Evolutionary conservation across 2,329 filamentous ascomycete species (phyloP), one percentile per base, ranked within the genome.

Genomic region (Fusarium bulbicola): DNA sequence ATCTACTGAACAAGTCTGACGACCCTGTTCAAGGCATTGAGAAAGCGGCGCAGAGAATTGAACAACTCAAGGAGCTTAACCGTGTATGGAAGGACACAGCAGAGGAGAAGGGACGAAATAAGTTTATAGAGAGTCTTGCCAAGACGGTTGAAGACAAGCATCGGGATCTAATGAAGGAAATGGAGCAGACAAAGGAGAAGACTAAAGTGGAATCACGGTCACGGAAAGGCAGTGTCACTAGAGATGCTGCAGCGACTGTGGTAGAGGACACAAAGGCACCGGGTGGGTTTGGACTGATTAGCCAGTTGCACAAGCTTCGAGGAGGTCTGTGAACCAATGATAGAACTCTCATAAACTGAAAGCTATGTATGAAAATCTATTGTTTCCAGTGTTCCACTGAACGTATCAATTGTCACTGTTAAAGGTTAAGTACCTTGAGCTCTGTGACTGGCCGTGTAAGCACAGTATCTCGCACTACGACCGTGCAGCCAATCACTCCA

Each of bases 11-110:
- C 79, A 80, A 80, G 47, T 76, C 86, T 12, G 83, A 86, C 2
- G 90, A 92, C 49, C 87, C 90, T 1, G 85, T 91, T 18, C 86
- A 87, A 49, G 93, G 93, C 21, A 86, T 96, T 14, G 91, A 93
- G 72, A 91, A 91, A 64, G 96, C 96, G 0, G 89, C 89, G 18
- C 87, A 87, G 62, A 86, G 93, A 49, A 91, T 98, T 20, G 92
- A 94, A 78, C 90, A 93, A 79, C 86, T 98, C 63, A 92, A 94
- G 78, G 88, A 91, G 70, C 83, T 98, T 72, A 90, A 91, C 8
- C 84, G 84, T n/a, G 91, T 99, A 28, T 99, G 96, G 95, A 95
- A 93, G 80, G 95, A 95, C n/a, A 98, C 96, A 6, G 92, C 93
- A 0, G 96, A 99, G 83, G 96, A 98, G 81, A 97, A 93, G 82